Evolutionary conservation across 1,139 yeast species (phyloP), one percentile per base, ranked within the genome.

Genomic region (Scheffersomyces quercinus): DNA sequence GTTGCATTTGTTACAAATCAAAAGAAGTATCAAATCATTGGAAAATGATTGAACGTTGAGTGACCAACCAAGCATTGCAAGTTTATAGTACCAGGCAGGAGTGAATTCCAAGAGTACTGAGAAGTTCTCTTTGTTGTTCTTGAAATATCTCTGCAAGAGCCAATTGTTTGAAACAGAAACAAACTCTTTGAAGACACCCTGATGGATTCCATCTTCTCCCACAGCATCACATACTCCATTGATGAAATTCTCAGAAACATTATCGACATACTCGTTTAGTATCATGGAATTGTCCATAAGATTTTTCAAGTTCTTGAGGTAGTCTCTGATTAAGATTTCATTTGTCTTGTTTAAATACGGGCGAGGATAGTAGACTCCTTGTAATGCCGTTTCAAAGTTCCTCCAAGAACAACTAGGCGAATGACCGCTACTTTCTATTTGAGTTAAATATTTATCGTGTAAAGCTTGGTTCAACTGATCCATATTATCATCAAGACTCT

Each of bases 61-160:
- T 13, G 58, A 54, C 77, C 77, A 73, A 3, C 77, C 76, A 44
- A 62, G 46, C 30, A 64, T 51, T 3, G 76, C 71, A 13, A 70
- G 45, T 11, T 57, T 46, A 47, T 69, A 71, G 28, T 67, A 50
- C 73, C 74, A 69, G 0, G 39, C 37, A 2, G 75, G 75, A 0
- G 60, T 55, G 11, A 43, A 39, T 14, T 54, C 56, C 11, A 69
- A 52, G 10, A 58, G 29, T 11, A 48, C 36, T 6, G 59, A 45
- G 26, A 60, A 54, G 42, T 72, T 72, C 44, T 72, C 77, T 47
- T 72, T 70, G 44, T 68, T 58, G 16, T 67, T 68, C 30, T 53
- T 51, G 45, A 58, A 69, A 48, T 55, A 67, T 12, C 60, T 51
- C 7, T 56, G 48, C 2, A 68, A 42, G 11, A 73, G 50, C 69